A percentile compares a stretch with the other conserved stretches of the same genome.
phyloP scores from a whole-genome alignment of 352 stramenopile species.

The Globisporangium cylindrosporum region DNA sequence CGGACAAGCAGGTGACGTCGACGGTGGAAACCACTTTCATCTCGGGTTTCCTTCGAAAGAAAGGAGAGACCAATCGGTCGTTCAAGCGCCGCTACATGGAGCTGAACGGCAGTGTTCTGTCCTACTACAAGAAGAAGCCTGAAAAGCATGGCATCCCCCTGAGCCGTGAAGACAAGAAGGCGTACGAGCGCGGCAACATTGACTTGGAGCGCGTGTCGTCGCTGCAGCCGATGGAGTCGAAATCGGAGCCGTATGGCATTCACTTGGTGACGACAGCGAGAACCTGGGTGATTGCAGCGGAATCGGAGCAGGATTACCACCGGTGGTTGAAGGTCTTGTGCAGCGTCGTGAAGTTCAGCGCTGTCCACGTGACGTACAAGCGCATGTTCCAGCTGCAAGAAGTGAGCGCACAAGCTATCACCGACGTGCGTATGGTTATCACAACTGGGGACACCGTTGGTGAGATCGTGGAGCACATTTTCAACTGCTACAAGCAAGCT shows the following conservation, averaged over 20 bases:
- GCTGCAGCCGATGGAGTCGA: slow-evolving; percentile 68
- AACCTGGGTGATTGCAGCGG: slow-evolving; percentile 74
- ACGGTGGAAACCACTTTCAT: slow-evolving; percentile 24
- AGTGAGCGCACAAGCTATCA: slow-evolving; percentile 80
- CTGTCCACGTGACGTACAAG: slow-evolving; percentile 76
- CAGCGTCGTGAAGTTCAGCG: slow-evolving; percentile 75
- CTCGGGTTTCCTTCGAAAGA: slow-evolving; percentile 76
- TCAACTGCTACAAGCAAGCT: slow-evolving; percentile 85
- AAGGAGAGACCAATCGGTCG: slow-evolving; percentile 79
- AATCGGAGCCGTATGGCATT: slow-evolving; percentile 69
- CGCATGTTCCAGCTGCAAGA: slow-evolving; percentile 84
- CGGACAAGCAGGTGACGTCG: slow-evolving; percentile 29
- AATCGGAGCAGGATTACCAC: slow-evolving; percentile 73
- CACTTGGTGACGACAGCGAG: slow-evolving; percentile 72
- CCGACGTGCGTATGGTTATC: slow-evolving; percentile 85
- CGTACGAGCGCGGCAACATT: slow-evolving; percentile 67
- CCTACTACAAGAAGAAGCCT: slow-evolving; percentile 87
- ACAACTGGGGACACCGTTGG: slow-evolving; percentile 79
- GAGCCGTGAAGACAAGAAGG: slow-evolving; percentile 69
- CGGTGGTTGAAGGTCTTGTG: slow-evolving; percentile 82
- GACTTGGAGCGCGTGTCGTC: slow-evolving; percentile 80
- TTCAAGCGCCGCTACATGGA: slow-evolving; percentile 87
- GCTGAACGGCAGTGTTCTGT: slow-evolving; percentile 62
- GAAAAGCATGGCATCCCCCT: slow-evolving; percentile 76
- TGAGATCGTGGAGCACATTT: slow-evolving; percentile 87